Conservation (phyloP, 1,139 yeast genomes). For the Blastobotrys ciferrii region DNA sequence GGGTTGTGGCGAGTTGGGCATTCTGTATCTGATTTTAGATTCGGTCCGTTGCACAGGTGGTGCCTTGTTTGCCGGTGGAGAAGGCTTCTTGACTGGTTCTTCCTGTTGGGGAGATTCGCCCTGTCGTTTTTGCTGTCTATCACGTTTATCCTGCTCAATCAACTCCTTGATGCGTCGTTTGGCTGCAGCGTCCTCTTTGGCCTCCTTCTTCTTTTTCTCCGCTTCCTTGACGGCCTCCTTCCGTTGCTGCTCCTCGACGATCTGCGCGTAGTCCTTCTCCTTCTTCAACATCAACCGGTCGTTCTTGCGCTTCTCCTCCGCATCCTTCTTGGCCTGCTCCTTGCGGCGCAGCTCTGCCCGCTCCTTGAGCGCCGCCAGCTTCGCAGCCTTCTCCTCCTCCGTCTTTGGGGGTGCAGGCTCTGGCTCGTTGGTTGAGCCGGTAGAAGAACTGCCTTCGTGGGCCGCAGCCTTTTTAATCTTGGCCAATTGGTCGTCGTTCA, state of each 20-base stretch:
- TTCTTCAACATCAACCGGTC: constrained; percentile 36
- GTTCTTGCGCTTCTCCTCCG: constrained; percentile 32
- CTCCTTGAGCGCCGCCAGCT: constrained; percentile 32
- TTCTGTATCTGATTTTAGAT: constrained; percentile 35
- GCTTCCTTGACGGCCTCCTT: constrained; percentile 38
- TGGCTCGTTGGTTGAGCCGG: constrained; percentile 8
- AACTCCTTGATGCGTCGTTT: constrained; percentile 36
- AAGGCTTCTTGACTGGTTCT: constrained; percentile 10
- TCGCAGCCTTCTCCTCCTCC: constrained; percentile 34
- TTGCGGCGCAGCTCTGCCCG: constrained; percentile 33
- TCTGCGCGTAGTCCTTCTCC: constrained; percentile 32
- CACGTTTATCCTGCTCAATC: constrained; percentile 40
- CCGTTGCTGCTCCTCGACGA: constrained; percentile 35
- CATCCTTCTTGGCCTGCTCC: constrained; percentile 34
- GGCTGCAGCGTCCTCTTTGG: constrained; percentile 37
- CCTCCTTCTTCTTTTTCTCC: constrained; percentile 34
- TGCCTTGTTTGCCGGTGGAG: constrained; percentile 15
- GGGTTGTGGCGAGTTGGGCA: constrained; percentile 28
- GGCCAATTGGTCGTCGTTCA: constrained; percentile 6
- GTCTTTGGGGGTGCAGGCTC: constrained; percentile 23
- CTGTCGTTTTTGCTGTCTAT: constrained; percentile 28
- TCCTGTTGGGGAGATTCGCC: constrained; percentile 12
- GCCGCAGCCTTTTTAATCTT: constrained; percentile 3
- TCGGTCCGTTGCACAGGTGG: constrained; percentile 28
- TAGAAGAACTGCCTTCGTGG: constrained; percentile 5